Conservation (phyloP, 768 basidiomycete genomes). For the Mycena latifolia region DNA sequence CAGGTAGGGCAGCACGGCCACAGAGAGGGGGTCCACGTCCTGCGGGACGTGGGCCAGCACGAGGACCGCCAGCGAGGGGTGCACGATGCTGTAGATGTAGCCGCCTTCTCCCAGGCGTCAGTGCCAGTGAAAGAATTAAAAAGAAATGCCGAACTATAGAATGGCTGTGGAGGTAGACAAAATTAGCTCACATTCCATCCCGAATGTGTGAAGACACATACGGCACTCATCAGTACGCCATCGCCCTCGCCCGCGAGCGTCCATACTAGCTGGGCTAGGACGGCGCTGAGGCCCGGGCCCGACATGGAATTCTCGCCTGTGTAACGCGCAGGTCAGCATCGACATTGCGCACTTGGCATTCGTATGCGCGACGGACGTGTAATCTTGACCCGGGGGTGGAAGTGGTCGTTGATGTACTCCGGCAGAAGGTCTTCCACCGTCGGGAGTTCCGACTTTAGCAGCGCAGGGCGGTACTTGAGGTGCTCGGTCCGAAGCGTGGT, state of each 20-base stretch:
- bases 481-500: constrained; percentile 19
- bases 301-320: constrained; percentile 34
- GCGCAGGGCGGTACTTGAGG: constrained; percentile 26
- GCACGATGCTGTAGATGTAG: no score
- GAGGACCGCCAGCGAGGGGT: constrained; percentile 22
- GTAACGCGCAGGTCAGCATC: no score
- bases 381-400: constrained; percentile 26
- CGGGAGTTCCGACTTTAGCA: constrained; percentile 30
- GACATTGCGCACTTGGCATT: no score
- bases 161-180: no score
- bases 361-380: constrained; percentile 29
- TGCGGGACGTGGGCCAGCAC: constrained; percentile 21
- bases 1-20: constrained; percentile 36
- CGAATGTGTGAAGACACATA: neutral
- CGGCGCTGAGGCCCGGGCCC: constrained; percentile 32
- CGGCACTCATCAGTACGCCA: constrained; percentile 33
- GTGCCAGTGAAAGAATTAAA: no score
- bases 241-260: constrained; percentile 32
- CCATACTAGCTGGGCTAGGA: constrained; percentile 33
- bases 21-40: constrained; percentile 28
- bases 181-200: no score
- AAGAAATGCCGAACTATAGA: constrained; percentile 20
- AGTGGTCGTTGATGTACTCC: constrained; percentile 36
- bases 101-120: no score
- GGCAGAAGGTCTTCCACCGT: constrained; percentile 36